Percentiles rank a stretch among this genome's conserved stretches.
Conservation (phyloP, 257 asterid species). For the Solanum tarijense region DNA sequence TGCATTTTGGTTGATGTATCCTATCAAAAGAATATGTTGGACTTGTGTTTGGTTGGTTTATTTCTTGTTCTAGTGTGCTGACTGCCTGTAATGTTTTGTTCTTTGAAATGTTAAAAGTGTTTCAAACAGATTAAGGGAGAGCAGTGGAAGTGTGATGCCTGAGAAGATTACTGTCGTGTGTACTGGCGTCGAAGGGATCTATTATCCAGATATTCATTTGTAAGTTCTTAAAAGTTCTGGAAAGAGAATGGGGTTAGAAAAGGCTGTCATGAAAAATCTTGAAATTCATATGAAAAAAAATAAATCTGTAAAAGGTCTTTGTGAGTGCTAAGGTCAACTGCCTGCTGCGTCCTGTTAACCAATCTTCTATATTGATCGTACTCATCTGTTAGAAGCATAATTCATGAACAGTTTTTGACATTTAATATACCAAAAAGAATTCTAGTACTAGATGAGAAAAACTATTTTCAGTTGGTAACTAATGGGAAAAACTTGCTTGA, state of each 20-base stretch:
- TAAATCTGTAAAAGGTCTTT: not conserved
- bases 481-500: not conserved
- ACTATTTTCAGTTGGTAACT: not conserved
- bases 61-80: not conserved
- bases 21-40: not conserved
- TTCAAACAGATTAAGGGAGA: conserved; percentile 37
- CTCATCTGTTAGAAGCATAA: not conserved
- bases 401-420: not conserved
- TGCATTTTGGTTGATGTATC: conserved; percentile 1
- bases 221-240: conserved; percentile 28
- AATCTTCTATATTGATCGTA: not conserved
- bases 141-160: conserved; percentile 32
- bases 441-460: not conserved
- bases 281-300: not conserved
- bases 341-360: not conserved
- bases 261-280: not conserved
- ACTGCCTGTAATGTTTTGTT: not conserved
- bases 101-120: not conserved
- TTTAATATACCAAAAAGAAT: not conserved
- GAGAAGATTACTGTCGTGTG: conserved; percentile 66
- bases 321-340: not conserved
- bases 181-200: conserved; percentile 64
- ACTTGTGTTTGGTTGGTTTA: not conserved
- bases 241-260: not conserved
- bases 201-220: conserved; percentile 71